These are phyloP conservation scores for Malania oleifera DNA, from an alignment of 164 flowering plant species.

Conservation along the genomic window DNA sequence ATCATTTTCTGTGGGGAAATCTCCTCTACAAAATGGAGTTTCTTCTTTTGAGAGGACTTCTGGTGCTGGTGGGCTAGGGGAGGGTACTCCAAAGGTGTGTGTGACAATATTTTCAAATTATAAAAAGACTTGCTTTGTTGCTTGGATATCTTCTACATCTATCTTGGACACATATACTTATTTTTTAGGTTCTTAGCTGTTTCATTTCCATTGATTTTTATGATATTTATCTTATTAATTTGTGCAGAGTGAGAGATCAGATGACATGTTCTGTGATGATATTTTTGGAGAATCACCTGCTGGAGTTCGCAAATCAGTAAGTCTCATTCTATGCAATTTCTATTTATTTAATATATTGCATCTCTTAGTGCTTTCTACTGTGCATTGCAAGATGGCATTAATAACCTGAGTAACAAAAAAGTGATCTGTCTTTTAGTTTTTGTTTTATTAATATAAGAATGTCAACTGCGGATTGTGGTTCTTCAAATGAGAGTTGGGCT, in stretches of 20 bases:
- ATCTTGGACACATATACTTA: too few relatives aligned
- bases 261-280: conserved; percentile 86
- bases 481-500: neutral
- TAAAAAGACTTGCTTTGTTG: too few relatives aligned
- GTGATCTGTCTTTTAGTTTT: neutral
- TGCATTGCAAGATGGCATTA: neutral
- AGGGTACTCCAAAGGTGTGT: conserved; percentile 89
- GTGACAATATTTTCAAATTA: too few relatives aligned
- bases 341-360: neutral
- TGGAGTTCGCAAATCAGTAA: conserved; percentile 69
- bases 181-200: conserved; percentile 7
- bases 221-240: conserved; percentile 1
- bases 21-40: conserved; percentile 50
- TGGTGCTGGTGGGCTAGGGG: conserved; percentile 65
- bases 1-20: conserved; percentile 53
- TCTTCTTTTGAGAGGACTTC: conserved; percentile 27
- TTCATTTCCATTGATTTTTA: neutral
- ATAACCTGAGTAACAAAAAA: neutral
- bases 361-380: neutral
- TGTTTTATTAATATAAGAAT: neutral
- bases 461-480: neutral
- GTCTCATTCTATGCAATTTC: neutral
- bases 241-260: conserved; percentile 73
- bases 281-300: conserved; percentile 98
- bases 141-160: too few relatives aligned